Evolutionary conservation across 257 asterid genomes (phyloP).

Genomic region (Rehmannia glutinosa): DNA sequence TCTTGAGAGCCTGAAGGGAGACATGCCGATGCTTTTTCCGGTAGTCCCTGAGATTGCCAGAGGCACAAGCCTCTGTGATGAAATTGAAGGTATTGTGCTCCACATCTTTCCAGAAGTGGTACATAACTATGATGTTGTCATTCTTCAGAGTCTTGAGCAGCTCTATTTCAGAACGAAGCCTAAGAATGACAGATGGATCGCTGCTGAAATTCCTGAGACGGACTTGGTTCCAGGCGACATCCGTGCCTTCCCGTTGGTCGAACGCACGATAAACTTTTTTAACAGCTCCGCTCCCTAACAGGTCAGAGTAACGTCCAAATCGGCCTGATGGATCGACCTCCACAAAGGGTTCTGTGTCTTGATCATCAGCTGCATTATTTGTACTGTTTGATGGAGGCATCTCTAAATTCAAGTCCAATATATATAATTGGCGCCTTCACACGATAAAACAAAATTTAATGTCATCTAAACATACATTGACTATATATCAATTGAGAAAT

Average conservation of each 20-base stretch:
- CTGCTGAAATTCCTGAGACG: slow-evolving; percentile 34
- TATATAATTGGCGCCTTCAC: too few relatives aligned
- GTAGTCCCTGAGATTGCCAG: slow-evolving; percentile 40
- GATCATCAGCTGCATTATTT: background rate
- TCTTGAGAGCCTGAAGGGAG: slow-evolving; percentile 38
- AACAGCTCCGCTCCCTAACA: slow-evolving; percentile 41
- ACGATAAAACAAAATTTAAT: too few relatives aligned
- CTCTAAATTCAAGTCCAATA: too few relatives aligned
- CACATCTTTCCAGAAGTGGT: slow-evolving; percentile 40
- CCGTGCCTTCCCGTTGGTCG: slow-evolving; percentile 40
- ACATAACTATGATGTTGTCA: slow-evolving; percentile 27
- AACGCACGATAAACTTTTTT: slow-evolving; percentile 45
- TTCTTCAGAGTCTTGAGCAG: slow-evolving; percentile 38
- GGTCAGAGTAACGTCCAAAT: slow-evolving; percentile 37
- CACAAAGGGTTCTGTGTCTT: slow-evolving; percentile 29
- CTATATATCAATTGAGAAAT: too few relatives aligned
- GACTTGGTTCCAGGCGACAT: slow-evolving; percentile 54
- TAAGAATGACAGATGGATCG: slow-evolving; percentile 27
- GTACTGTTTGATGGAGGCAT: slow-evolving; percentile 18
- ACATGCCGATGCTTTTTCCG: slow-evolving; percentile 43
- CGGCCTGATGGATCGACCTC: slow-evolving; percentile 46
- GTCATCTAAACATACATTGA: too few relatives aligned
- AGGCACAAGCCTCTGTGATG: slow-evolving; percentile 43
- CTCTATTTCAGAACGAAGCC: slow-evolving; percentile 38
- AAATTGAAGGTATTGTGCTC: slow-evolving; percentile 34